Percentiles rank a stretch among this genome's conserved stretches.
Evolutionary conservation across 768 basidiomycete species (phyloP).

Genomic region (Calocybe indica): DNA sequence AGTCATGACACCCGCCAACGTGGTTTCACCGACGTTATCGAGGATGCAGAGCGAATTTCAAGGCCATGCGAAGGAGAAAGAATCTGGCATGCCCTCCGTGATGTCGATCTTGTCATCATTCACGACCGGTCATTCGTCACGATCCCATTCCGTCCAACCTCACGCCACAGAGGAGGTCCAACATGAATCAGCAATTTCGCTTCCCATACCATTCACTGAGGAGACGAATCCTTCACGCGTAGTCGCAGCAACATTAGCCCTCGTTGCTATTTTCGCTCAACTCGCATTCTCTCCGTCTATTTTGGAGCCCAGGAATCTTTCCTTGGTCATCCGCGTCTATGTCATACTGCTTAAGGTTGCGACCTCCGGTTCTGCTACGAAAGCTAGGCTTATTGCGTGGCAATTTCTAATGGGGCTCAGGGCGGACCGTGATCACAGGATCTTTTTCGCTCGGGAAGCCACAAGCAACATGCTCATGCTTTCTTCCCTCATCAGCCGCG

Average conservation of each 20-base stretch:
- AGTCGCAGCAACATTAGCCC: slow-evolving; percentile 55
- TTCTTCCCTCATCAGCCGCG: slow-evolving; percentile 59
- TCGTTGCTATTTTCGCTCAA: slow-evolving; percentile 64
- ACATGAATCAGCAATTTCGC: slow-evolving; percentile 15
- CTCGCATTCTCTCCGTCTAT: slow-evolving; percentile 65
- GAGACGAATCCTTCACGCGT: slow-evolving; percentile 33
- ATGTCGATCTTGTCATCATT: slow-evolving; percentile 63
- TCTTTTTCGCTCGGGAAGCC: slow-evolving; percentile 65
- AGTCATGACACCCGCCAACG: slow-evolving; percentile 22
- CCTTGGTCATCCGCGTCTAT: slow-evolving; percentile 52
- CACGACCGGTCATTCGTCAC: slow-evolving; percentile 44
- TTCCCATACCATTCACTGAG: slow-evolving; percentile 5
- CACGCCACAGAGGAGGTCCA: slow-evolving; percentile 29
- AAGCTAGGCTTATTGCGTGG: slow-evolving; percentile 64
- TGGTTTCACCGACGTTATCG: slow-evolving; percentile 49
- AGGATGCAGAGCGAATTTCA: slow-evolving; percentile 54
- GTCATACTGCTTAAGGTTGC: slow-evolving; percentile 42
- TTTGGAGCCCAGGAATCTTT: slow-evolving; percentile 37
- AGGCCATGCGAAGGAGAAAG: slow-evolving; percentile 32
- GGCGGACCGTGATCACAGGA: slow-evolving; percentile 82
- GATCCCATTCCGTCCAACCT: slow-evolving; percentile 51
- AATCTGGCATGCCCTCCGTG: slow-evolving; percentile 44
- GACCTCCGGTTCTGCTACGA: slow-evolving; percentile 39
- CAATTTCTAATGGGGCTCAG: slow-evolving; percentile 87
- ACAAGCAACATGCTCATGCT: slow-evolving; percentile 54